Base-by-base conservation (phyloP, 2,329 filamentous ascomycete species). In the Huntiella omanensis region DNA sequence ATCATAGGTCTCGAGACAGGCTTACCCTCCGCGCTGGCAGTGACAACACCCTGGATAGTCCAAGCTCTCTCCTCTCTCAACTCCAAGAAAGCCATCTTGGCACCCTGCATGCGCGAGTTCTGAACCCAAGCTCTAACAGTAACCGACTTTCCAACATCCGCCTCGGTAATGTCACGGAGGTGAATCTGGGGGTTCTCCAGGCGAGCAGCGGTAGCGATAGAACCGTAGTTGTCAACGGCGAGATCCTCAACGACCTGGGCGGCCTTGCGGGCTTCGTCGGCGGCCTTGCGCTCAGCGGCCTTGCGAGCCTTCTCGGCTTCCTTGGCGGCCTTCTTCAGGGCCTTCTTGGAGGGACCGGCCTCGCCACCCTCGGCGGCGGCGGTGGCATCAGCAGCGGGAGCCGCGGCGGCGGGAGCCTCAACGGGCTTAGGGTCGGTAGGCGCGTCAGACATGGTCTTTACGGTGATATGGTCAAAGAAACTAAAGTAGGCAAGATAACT, bases 71-170 rank as follows among this genome's bases (percentile, higher is more conserved):
- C 77, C 61, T 85, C 73, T 52, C 84, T 74, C 55, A 96, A 70
- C 65, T 91, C 85, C 55, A 95, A 64, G 65, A 95, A 95, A 37
- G 77, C 81, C 67, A 95, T 80, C 69, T 94, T 95, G 54, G 86
- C 85, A 50, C 82, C 80, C 66, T 96, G 88, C 55, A 81, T 78
- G 53, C 88, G 76, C 32, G 82, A 76, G 66, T 93, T 95, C 61
- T 93, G 83, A 35, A 95, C 72, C 68, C 83, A 84, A 28, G 76
- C 84, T 34, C 85, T 73, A 56, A 95, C 70, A 39, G 76, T 77
- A 54, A 95, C 71, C 28, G 75, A 73, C 64, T 83, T 77, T 55
- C 76, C 80, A 39, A 78, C 63, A 59, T 80, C 65, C 45, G 71
- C 65, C 42, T 84, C 75, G 45, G 67, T 62, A n/a, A 92, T 64